These are phyloP conservation scores for Cochlearia excelsa DNA, from an alignment of 345 rosid genomes.

Conservation along the genomic window DNA sequence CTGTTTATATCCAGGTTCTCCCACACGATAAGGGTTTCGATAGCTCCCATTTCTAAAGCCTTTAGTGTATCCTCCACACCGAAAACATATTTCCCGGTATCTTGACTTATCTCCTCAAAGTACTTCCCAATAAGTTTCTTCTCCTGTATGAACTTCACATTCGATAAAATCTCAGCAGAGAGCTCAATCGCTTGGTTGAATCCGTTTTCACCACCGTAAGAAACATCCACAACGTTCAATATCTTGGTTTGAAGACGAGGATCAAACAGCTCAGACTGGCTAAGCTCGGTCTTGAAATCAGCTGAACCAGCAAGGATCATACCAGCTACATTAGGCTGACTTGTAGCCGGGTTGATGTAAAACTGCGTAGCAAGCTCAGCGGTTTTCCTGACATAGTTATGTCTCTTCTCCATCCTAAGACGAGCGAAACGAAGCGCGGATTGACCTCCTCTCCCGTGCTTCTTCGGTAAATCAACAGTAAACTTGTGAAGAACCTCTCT, in stretches of 20 bases:
- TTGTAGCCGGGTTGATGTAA: conserved; percentile 81
- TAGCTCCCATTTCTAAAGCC: conserved; percentile 90
- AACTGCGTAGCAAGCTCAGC: conserved; percentile 86
- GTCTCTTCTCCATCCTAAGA: conserved; percentile 92
- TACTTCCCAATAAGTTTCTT: conserved; percentile 81
- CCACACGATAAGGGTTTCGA: conserved; percentile 87
- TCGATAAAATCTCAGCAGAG: conserved; percentile 80
- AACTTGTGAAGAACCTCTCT: conserved; percentile 90
- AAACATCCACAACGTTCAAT: conserved; percentile 82
- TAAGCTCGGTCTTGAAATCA: conserved; percentile 88
- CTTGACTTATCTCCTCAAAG: conserved; percentile 26
- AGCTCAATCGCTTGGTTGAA: conserved; percentile 90
- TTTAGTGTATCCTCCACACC: conserved; percentile 67
- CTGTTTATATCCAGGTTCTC: conserved; percentile 79
- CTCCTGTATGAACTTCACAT: conserved; percentile 92
- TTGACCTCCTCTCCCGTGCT: conserved; percentile 96
- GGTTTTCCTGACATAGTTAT: conserved; percentile 51
- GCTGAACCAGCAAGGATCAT: conserved; percentile 93
- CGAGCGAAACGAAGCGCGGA: conserved; percentile 94
- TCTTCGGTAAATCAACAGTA: conserved; percentile 83
- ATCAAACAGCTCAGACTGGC: conserved; percentile 93
- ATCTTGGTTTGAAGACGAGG: conserved; percentile 94
- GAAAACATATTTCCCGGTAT: no score
- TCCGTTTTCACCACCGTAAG: conserved; percentile 91
- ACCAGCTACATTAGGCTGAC: conserved; percentile 92